Percentiles rank a stretch among this genome's conserved stretches.
Evolutionary conservation across 1,284 basidiomycete genomes (phyloP).

Genomic region (Wallemia ichthyophaga): DNA sequence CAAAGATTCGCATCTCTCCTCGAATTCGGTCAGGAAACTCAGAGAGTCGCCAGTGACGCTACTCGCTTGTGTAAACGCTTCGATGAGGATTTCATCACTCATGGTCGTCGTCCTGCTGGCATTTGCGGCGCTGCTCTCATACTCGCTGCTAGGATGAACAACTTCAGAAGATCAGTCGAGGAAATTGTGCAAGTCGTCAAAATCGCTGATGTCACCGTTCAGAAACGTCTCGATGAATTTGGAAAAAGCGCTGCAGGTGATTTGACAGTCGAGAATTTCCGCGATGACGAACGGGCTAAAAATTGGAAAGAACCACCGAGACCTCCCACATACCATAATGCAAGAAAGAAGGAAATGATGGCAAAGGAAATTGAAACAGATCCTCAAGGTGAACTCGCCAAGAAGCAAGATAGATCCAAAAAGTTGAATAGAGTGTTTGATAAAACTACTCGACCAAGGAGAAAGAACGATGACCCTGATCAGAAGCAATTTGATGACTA

Average conservation of each 20-base stretch:
- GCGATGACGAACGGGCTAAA: conserved; percentile 19
- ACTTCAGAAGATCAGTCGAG: conserved; percentile 67
- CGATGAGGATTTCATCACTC: conserved; percentile 89
- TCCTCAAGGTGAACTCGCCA: neutral
- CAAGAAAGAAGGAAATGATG: conserved; percentile 23
- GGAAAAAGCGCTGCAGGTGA: conserved; percentile 57
- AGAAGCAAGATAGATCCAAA: conserved; percentile 15
- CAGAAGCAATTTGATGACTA: conserved; percentile 2
- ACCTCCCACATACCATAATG: conserved; percentile 57
- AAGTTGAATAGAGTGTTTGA: conserved; percentile 21
- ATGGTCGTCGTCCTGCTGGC: conserved; percentile 76
- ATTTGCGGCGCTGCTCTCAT: conserved; percentile 88
- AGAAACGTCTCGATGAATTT: conserved; percentile 88
- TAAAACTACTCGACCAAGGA: conserved; percentile 14
- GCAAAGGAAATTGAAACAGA: neutral
- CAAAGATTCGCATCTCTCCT: conserved; percentile 84
- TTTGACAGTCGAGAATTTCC: conserved; percentile 68
- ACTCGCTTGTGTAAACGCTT: conserved; percentile 80
- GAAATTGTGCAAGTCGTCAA: conserved; percentile 97
- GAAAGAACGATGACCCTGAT: conserved; percentile 1
- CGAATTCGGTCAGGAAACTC: conserved; percentile 82
- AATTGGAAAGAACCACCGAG: conserved; percentile 67
- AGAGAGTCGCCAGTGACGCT: conserved; percentile 73
- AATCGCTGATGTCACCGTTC: conserved; percentile 76
- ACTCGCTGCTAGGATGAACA: conserved; percentile 92